Evolutionary conservation across 2,329 filamentous ascomycete genomes (phyloP), one percentile per base, ranked within the genome.

Genomic region (Fusarium nanum): DNA sequence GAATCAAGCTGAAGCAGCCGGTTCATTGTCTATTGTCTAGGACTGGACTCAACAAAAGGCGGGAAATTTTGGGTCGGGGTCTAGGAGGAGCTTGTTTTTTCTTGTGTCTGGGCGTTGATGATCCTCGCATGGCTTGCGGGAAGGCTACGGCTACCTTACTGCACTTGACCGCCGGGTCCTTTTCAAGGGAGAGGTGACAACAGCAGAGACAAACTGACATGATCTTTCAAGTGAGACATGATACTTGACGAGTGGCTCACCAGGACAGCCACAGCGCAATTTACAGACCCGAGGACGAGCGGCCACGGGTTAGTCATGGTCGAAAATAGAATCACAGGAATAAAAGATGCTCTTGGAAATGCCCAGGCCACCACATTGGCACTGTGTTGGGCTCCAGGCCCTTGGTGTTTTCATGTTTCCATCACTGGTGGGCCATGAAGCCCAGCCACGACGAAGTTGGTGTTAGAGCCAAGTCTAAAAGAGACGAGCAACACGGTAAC

Each of bases 211-310:
- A 74, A 68, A 62, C 60, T 53, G 65, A 56, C 22, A 53, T 28
- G 14, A 28, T 47, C 25, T 47, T 28, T 34, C 52, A 56, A 46
- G 65, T 75, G 71, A 75, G 73, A 75, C 73, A 75, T 66, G 68
- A 70, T 56, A 68, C 68, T 63, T 65, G 37, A 56, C 73, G 59
- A 73, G 61, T 75, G 67, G 71, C 57, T 65, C 64, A 59, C 71
- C 64, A 65, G 75, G 70, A 74, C 73, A 67, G 73, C 71, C 73
- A 74, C 73, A 75, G 60, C 66, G 65, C 67, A 73, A 57, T 60
- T 65, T 53, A 59, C 60, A 67, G 63, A 71, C 72, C 62, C 62
- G 56, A 71, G 64, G 56, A 54, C 60, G 68, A 62, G 63, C 70
- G 72, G 59, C 57, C 56, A 68, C 48, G 52, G 53, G 56, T 65